Base-by-base conservation (phyloP, 108 stramenopile genomes). In the Hondaea fermentalgiana region DNA sequence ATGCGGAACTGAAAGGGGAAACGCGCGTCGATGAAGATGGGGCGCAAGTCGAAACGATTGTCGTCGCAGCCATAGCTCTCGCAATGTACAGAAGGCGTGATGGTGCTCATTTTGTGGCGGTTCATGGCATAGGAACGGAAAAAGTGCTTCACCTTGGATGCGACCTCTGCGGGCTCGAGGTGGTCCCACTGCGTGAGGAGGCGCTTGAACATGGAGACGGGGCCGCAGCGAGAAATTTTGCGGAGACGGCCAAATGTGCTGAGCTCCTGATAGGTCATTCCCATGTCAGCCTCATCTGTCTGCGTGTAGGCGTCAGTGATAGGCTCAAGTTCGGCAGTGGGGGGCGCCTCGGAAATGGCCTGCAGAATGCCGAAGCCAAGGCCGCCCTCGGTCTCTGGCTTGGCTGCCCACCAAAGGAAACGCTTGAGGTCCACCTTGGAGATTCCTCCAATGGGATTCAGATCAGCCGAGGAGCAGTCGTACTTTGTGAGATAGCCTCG, bases 401-500 rank as follows among this genome's bases (percentile, higher is more conserved):
- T 87, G 5, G 87, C 5, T 71, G 64, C 87, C 89, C 87, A 91
- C 17, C n/a, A 35, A 25, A 90, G 60, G 29, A 91, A 90, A 8
- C 88, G 89, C 91, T 93, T 94, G 17, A 94, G 91, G 90, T 94
- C 93, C 16, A 95, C 94, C 90, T 99, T 99, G 53, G 95, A 96
- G 64, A 99, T 98, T 53, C 96, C 96, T 4, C 99, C 99, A 88
- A 99, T 98, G 8, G 99, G 99, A 90, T 99, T 99, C 87, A 99
- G 88, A 91, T 99, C 99, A 5, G 99, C 99, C 23, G 95, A 95
- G 58, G 96, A 96, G 89, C 99, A 99, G 93, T 99, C 99, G 89
- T 99, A 99, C 91, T 99, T 99, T 21, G 99, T 99, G 97, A 98
- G 96, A 93, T 99, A 99, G 10, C 99, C 99, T 44, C 99, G 96